Conservation (phyloP, 331 rosid genomes). For the Acacia concinna region DNA sequence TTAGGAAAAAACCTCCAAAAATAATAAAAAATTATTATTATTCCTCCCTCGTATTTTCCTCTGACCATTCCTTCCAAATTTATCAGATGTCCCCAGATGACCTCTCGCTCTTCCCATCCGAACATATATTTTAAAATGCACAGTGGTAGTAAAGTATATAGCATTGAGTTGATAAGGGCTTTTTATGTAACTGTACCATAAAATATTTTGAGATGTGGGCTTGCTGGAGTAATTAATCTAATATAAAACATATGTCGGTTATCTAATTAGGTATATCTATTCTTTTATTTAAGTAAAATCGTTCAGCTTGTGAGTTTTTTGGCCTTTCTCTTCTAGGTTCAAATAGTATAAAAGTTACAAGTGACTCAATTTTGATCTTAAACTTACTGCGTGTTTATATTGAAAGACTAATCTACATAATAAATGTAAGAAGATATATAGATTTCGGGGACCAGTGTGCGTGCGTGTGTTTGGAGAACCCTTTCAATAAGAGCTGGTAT, state of each 20-base stretch:
- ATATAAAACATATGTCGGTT: not conserved
- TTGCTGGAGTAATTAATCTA: not conserved
- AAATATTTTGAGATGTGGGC: constrained; percentile 5
- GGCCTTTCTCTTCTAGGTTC: not conserved
- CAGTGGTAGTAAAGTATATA: constrained; percentile 14
- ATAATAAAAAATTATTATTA: too few species aligned
- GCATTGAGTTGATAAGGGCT: constrained; percentile 7
- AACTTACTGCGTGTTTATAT: not conserved
- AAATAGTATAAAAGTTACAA: not conserved
- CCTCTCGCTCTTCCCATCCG: too few species aligned
- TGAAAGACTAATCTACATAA: not conserved
- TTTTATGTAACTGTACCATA: constrained; percentile 9
- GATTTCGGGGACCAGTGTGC: not conserved
- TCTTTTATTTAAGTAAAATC: not conserved
- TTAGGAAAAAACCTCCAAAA: too few species aligned
- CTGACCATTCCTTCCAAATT: too few species aligned
- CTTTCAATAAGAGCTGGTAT: too few species aligned
- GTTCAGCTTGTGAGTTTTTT: not conserved
- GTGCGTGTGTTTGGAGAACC: not conserved
- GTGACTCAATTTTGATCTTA: not conserved
- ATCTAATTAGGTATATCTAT: not conserved
- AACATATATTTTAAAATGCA: not conserved
- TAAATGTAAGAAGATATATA: too few species aligned
- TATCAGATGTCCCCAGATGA: too few species aligned
- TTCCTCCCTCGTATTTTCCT: too few species aligned